Percentiles rank a stretch among this genome's conserved stretches.
Evolutionary conservation across 2,329 filamentous ascomycete species (phyloP).

Genomic region (Botrytis galanthina): DNA sequence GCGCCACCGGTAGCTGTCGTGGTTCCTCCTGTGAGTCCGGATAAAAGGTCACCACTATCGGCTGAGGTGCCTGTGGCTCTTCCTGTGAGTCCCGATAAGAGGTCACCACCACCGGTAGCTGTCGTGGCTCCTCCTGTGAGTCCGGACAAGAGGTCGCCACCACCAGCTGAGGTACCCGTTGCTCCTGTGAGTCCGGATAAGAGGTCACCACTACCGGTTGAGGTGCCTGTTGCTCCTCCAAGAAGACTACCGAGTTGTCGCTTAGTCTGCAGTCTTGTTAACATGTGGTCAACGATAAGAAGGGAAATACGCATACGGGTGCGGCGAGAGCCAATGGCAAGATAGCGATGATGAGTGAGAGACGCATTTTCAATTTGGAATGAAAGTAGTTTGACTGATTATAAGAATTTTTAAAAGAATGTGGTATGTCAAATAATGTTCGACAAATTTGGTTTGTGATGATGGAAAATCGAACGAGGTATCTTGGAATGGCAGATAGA

Average conservation of each 20-base stretch:
- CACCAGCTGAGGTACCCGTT: neutral
- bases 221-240: neutral
- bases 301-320: neutral
- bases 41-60: neutral
- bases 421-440: neutral
- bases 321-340: neutral
- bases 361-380: neutral
- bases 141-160: neutral
- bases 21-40: neutral
- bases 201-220: neutral
- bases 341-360: constrained; percentile 1
- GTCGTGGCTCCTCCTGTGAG: neutral
- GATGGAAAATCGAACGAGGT: neutral
- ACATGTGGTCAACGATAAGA: neutral
- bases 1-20: too few species aligned
- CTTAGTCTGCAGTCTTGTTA: neutral
- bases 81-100: neutral
- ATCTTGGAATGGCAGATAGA: neutral
- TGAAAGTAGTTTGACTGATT: neutral
- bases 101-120: neutral
- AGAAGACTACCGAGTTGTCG: neutral
- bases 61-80: neutral
- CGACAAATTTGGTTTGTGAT: neutral
- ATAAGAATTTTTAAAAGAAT: neutral
- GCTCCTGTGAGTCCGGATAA: neutral